Conservation (phyloP, 208 protist species). For the Vickermania ingenoplastis region DNA sequence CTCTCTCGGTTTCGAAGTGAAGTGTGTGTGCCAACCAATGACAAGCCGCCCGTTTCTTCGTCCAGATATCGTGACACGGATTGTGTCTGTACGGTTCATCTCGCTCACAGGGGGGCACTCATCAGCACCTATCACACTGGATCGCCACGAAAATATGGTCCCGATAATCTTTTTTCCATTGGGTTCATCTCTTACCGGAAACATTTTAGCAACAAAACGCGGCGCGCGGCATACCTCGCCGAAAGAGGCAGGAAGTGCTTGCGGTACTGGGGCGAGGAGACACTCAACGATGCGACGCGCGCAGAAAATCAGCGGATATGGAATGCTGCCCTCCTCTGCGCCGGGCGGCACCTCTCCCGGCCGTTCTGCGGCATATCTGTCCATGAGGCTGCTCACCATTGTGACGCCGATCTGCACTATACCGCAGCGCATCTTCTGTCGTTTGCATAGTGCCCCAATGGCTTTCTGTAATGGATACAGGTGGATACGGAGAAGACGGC, state of each 20-base stretch:
- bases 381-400: constrained; percentile 62
- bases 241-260: constrained; percentile 49
- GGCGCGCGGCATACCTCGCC: not conserved
- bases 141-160: not conserved
- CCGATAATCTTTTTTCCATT: not conserved
- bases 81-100: not conserved
- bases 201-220: not conserved
- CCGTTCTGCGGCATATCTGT: constrained; percentile 46
- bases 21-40: not conserved
- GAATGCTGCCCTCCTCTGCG: constrained; percentile 31
- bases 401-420: constrained; percentile 80
- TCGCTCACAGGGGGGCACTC: too few relatives aligned
- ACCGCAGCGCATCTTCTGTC: constrained; percentile 48
- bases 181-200: not conserved
- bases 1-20: too few relatives aligned
- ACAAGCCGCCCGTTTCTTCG: not conserved
- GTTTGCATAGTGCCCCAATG: constrained; percentile 63
- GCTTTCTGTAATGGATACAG: constrained; percentile 51
- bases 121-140: too few relatives aligned
- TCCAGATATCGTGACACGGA: not conserved
- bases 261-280: constrained; percentile 51
- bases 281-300: constrained; percentile 38
- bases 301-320: constrained; percentile 61
- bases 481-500: constrained; percentile 40
- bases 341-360: constrained; percentile 15